phyloP scores from a whole-genome alignment of 106 monocot species.

The Dendrobium huoshanense region DNA sequence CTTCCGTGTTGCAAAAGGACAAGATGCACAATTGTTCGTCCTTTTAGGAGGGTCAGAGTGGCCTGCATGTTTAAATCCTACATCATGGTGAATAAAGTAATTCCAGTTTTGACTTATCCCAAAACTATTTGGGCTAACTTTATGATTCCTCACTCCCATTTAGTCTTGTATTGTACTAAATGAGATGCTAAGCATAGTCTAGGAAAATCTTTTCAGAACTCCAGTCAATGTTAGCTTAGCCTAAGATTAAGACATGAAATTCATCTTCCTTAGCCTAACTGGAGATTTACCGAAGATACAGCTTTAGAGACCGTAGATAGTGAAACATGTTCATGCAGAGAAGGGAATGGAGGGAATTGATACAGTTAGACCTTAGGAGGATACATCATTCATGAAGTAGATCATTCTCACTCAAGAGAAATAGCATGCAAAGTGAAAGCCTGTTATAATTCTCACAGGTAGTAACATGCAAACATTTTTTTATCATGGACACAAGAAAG shows the following conservation, averaged over 20 bases:
- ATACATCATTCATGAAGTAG: background rate
- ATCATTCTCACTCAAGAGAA: background rate
- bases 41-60: background rate
- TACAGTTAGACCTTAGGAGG: background rate
- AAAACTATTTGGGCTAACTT: background rate
- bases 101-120: background rate
- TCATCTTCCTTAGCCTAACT: background rate
- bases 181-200: no score
- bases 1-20: background rate
- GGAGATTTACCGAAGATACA: background rate
- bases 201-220: no score
- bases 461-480: background rate
- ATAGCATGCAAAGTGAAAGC: background rate
- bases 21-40: no score
- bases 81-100: background rate
- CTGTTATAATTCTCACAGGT: background rate
- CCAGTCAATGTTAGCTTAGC: background rate
- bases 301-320: background rate
- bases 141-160: background rate
- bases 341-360: background rate
- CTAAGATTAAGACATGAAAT: background rate
- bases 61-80: background rate
- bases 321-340: background rate
- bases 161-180: background rate
- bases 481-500: background rate